Base-by-base conservation (phyloP, 2,329 filamentous ascomycete species). In the Biscogniauxia marginata region DNA sequence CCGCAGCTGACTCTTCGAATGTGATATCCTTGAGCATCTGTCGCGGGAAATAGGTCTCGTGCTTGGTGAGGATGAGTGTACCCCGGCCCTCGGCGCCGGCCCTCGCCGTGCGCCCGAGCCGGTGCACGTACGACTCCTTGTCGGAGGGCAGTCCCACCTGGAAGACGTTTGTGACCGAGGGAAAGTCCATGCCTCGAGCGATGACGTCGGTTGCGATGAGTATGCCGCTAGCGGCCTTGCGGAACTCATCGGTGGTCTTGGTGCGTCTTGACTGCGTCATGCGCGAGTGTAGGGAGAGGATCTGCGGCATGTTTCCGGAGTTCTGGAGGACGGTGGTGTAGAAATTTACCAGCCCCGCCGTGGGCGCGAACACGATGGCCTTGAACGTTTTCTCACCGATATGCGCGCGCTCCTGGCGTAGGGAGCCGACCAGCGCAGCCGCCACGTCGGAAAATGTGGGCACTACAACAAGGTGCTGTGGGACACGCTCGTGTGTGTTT, bases 281-380 rank as follows among this genome's bases (percentile, higher is more conserved):
- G 50, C 81, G 78, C 20, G 79, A 77, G 67, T 83, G 80, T 45
- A 84, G 74, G 11, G 75, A 71, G 22, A 71, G 75, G 7, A 79
- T 74, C 3, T 73, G 67, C 0, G 80, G 75, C 34, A 81, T 63
- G 9, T 73, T 75, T 2, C 73, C 65, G 19, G 76, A 63, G 19
- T 65, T 60, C 22, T 68, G 70, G 3, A 84, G 74, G 19, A 84
- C 54, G 13, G 76, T 67, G 20, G 76, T 74, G 65, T 84, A 81
- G 49, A 84, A 77, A 44, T 78, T 79, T 4, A 79, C 80, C 1
- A 78, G 74, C 2, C 75, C 77, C 3, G 82, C 81, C 0, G 83
- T 84, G 53, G 87, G 87, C 62, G 88, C 88, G 74, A 93, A 96
- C 34, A 93, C 76, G 63, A 96, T 92, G 24, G 89, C 89, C 75